Conservation (phyloP, 306 rosid genomes). For the Luffa aegyptiaca region DNA sequence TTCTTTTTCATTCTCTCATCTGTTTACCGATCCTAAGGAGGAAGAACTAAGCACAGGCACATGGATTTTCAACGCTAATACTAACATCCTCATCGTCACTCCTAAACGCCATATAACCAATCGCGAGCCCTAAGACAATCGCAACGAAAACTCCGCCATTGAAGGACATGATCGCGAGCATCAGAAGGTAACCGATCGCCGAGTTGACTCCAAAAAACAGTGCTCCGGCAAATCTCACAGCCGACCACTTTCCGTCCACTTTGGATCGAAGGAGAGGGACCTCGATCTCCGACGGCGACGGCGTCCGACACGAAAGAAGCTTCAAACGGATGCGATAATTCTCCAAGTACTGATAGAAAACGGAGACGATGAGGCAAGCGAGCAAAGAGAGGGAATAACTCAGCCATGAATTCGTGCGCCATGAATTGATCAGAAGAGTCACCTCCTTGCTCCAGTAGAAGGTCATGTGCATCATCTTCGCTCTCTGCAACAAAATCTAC, state of each 20-base stretch:
- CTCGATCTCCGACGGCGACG: slow-evolving; percentile 34
- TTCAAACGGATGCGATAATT: slow-evolving; percentile 57
- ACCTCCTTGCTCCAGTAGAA: slow-evolving; percentile 79
- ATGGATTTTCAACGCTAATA: slow-evolving; percentile 47
- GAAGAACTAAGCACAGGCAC: slow-evolving; percentile 62
- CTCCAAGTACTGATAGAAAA: slow-evolving; percentile 72
- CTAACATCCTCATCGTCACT: slow-evolving; percentile 41
- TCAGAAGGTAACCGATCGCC: slow-evolving; percentile 77
- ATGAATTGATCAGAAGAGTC: slow-evolving; percentile 55
- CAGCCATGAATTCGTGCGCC: slow-evolving; percentile 70
- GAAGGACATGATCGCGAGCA: slow-evolving; percentile 85
- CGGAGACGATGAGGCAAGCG: slow-evolving; percentile 52
- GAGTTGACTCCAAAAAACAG: slow-evolving; percentile 60
- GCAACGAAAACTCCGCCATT: slow-evolving; percentile 87
- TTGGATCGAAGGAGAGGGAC: slow-evolving; percentile 35
- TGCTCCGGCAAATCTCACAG: slow-evolving; percentile 40
- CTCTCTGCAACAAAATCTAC: neutral
- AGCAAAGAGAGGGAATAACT: slow-evolving; percentile 43
- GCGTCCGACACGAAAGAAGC: slow-evolving; percentile 21
- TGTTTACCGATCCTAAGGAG: neutral
- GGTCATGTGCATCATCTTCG: slow-evolving; percentile 99
- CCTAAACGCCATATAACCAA: slow-evolving; percentile 61
- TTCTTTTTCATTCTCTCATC: neutral
- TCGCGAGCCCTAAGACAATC: slow-evolving; percentile 54
- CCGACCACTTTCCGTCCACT: slow-evolving; percentile 15